Evolutionary conservation across 352 stramenopile species (phyloP), one percentile per base, ranked within the genome.

Genomic region (Pythium graminicola): DNA sequence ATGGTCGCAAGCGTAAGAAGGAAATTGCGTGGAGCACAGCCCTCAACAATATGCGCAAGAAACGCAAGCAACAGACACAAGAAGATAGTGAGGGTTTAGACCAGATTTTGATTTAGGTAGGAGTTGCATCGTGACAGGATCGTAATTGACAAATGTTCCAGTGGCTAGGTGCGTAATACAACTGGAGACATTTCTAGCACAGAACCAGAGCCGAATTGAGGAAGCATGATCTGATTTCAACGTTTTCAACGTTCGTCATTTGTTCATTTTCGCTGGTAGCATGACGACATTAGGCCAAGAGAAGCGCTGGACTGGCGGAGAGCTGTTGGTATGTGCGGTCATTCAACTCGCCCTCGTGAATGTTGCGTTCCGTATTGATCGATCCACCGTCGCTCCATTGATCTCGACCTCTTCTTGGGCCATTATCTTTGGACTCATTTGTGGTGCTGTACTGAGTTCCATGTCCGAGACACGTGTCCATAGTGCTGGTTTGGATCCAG

Each of bases 1-100:
- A 55, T 11, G 32, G 47, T 17, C 54, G 47, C 24, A 55, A 54
- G 29, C 47, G 44, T n/a, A 64, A 64, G 57, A 58, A 59, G 19
- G 49, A 64, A 31, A 45, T 64, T 36, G 38, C 57, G 50, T 64
- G 57, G 57, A 35, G 32, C 33, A 64, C 57, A 26, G 57, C 50
- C 23, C 50, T 64, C 31, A 64, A 64, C 29, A 22, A 32, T 19
- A 54, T 64, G 29, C 57, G 43, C 43, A 58, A 59, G 50, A 64
- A 59, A 45, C 49, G 49, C 49, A 64, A 64, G 43, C 56, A 51
- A 17, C 28, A 51, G 20, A 38, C n/a, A 1, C 2, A 19, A 51
- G 7, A 20, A 36, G 27, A 35, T 6, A 16, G 27, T 4, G 16
- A 26, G 13, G 2, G 24, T 39, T 17, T 28, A 50, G 27, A 41